Evolutionary conservation across 2,329 filamentous ascomycete genomes (phyloP).

Genomic region (Phyllosticta citribraziliensis): DNA sequence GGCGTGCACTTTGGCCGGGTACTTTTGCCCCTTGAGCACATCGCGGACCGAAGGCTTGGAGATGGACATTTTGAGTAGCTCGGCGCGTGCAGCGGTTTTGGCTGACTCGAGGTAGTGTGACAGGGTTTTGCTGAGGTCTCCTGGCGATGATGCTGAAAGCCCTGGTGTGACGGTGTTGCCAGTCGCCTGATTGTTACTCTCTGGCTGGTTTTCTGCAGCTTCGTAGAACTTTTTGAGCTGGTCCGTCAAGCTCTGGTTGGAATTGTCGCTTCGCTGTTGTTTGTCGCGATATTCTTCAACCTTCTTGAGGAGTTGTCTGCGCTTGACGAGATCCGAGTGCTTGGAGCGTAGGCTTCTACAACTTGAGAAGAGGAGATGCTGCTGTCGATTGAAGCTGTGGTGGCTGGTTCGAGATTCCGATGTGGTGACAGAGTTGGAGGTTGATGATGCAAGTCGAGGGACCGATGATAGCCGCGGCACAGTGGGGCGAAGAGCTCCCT

Average conservation of each 20-base stretch:
- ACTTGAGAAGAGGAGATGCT: neutral
- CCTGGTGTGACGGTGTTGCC: neutral
- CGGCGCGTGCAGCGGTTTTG: neutral
- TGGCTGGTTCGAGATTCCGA: neutral
- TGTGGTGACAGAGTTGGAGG: neutral
- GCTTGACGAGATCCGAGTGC: neutral
- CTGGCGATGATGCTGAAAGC: neutral
- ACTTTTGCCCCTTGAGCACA: constrained; percentile 46
- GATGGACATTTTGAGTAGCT: constrained; percentile 7
- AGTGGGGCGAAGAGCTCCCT: neutral
- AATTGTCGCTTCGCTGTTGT: neutral
- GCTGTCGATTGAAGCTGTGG: neutral
- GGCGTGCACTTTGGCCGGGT: constrained; percentile 81
- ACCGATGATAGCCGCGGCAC: neutral
- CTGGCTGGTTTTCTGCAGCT: neutral
- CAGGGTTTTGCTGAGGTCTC: neutral
- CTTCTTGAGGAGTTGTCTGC: neutral
- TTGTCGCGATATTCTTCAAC: constrained; percentile 1
- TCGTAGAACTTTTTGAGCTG: neutral
- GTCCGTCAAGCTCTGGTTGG: neutral
- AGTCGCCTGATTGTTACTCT: neutral
- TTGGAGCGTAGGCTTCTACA: neutral
- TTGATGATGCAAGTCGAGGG: neutral
- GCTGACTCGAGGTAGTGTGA: neutral
- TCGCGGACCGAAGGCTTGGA: constrained; percentile 8